These are phyloP conservation scores for Poterioochromonas sp. DNA, from an alignment of 352 stramenopile species.

Conservation along the genomic window DNA sequence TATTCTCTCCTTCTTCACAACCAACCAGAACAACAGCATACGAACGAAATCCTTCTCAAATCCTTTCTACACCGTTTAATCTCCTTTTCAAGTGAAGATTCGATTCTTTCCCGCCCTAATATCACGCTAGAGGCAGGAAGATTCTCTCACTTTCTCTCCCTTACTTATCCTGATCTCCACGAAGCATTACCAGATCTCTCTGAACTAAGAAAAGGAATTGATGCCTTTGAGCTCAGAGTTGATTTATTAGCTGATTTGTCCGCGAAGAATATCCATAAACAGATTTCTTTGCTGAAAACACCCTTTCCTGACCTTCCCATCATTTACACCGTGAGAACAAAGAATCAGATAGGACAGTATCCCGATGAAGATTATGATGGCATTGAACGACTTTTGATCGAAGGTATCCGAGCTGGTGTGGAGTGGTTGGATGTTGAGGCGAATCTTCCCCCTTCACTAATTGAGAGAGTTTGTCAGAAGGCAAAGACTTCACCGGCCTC, in stretches of 20 bases:
- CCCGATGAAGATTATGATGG: constrained; percentile 69
- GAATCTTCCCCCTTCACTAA: constrained; percentile 54
- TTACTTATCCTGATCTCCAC: constrained; percentile 60
- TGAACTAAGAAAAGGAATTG: constrained; percentile 66
- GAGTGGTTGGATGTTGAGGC: constrained; percentile 94
- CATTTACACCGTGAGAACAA: constrained; percentile 89
- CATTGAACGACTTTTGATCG: constrained; percentile 70
- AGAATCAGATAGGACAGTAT: constrained; percentile 83
- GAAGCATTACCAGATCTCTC: constrained; percentile 48
- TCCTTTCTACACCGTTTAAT: too few relatives aligned
- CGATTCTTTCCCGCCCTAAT: neutral
- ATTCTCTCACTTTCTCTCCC: constrained; percentile 53
- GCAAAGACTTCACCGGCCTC: neutral
- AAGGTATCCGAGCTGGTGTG: constrained; percentile 79
- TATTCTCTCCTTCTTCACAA: too few relatives aligned
- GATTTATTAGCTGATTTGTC: constrained; percentile 64
- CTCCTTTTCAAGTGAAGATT: too few relatives aligned
- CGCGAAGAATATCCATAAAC: constrained; percentile 30
- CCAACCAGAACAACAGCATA: too few relatives aligned
- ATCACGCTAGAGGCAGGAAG: constrained; percentile 4
- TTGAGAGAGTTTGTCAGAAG: constrained; percentile 46
- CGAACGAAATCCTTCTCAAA: too few relatives aligned
- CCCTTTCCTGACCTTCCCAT: constrained; percentile 83
- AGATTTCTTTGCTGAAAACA: constrained; percentile 55
- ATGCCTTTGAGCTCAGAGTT: constrained; percentile 89